Conservation (phyloP, 1,284 basidiomycete genomes). For the Ceratobasidium sp. region DNA sequence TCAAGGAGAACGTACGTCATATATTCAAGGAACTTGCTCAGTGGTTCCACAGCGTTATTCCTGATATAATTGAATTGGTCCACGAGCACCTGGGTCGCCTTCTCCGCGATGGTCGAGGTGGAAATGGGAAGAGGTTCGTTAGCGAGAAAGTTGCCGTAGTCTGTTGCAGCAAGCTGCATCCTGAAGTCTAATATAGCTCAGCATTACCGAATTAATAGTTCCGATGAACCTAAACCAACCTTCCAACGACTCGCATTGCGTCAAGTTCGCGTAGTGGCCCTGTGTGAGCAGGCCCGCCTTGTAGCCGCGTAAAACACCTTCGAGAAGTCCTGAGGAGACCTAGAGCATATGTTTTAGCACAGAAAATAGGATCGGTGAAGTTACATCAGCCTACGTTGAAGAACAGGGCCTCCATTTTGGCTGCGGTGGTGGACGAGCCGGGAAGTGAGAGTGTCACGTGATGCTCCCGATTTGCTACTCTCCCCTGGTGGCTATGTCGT, state of each 20-base stretch:
- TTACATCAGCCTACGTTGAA: slow-evolving; percentile 77
- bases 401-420: slow-evolving; percentile 82
- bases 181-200: slow-evolving; percentile 77
- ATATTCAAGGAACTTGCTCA: slow-evolving; percentile 96
- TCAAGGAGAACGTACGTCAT: slow-evolving; percentile 78
- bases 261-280: slow-evolving; percentile 91
- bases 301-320: slow-evolving; percentile 95
- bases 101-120: slow-evolving; percentile 94
- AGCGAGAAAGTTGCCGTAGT: slow-evolving; percentile 98
- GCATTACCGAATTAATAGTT: neutral
- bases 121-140: slow-evolving; percentile 97
- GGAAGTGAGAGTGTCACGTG: slow-evolving; percentile 18
- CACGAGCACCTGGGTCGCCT: slow-evolving; percentile 94
- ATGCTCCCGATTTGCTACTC: slow-evolving; percentile 21
- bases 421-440: slow-evolving; percentile 40
- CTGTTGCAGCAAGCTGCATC: slow-evolving; percentile 93
- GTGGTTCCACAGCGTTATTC: slow-evolving; percentile 89
- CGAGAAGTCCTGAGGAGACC: slow-evolving; percentile 87
- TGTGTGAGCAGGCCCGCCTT: slow-evolving; percentile 92
- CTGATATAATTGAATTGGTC: slow-evolving; percentile 97
- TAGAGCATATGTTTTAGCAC: slow-evolving; percentile 56
- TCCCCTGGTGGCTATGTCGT: neutral
- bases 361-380: slow-evolving; percentile 48
- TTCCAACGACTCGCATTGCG: slow-evolving; percentile 98
- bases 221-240: slow-evolving; percentile 66